A percentile compares a stretch with the other conserved stretches of the same genome.
Conservation (phyloP, 2,329 filamentous ascomycete species). For the Colletotrichum gloeosporioides region DNA sequence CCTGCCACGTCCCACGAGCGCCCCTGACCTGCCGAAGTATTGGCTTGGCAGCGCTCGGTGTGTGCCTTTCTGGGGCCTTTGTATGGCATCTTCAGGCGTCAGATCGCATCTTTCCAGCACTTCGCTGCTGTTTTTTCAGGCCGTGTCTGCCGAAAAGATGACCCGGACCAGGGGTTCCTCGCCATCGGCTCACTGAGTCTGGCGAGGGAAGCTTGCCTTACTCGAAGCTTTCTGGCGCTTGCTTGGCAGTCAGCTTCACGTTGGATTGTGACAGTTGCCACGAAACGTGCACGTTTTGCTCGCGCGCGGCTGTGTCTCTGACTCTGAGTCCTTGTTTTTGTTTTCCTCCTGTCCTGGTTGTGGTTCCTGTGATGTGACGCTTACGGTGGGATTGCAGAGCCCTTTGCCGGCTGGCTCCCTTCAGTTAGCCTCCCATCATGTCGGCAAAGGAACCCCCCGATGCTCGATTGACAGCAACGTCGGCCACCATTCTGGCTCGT, state of each 20-base stretch:
- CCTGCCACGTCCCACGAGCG: constrained; percentile 14
- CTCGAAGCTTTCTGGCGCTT: background rate
- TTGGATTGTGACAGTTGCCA: background rate
- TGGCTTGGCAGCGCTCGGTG: constrained; percentile 11
- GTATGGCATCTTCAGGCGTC: background rate
- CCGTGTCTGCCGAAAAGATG: background rate
- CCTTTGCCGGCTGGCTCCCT: background rate
- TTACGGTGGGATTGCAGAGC: background rate
- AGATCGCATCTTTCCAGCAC: background rate
- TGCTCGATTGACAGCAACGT: constrained; percentile 10
- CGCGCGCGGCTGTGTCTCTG: background rate
- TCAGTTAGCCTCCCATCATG: background rate
- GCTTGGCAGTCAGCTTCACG: background rate
- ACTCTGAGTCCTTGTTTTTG: background rate
- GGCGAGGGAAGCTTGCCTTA: background rate
- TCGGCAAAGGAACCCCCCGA: background rate
- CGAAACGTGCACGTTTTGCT: background rate
- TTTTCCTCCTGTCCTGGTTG: background rate
- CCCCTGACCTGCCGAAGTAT: constrained; percentile 18
- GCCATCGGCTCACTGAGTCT: background rate
- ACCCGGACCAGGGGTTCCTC: background rate
- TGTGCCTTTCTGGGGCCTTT: background rate
- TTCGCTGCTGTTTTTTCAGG: background rate
- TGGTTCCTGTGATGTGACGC: background rate
- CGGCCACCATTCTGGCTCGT: background rate